Conservation (phyloP, 108 stramenopile species). For the Poteriospumella lacustris region DNA sequence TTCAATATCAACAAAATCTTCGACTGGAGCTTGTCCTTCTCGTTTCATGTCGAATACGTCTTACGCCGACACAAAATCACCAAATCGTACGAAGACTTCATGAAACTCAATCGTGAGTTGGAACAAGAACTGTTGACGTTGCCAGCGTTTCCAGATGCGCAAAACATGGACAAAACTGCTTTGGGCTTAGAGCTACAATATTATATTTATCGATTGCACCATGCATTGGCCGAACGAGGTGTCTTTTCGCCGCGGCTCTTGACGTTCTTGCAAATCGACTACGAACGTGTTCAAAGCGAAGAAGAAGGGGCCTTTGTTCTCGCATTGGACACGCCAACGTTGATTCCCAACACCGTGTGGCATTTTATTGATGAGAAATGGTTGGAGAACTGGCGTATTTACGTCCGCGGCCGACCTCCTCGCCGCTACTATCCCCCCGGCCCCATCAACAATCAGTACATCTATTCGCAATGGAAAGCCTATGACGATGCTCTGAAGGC, state of each 20-base stretch:
- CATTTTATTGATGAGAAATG: constrained; percentile 42
- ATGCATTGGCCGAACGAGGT: constrained; percentile 31
- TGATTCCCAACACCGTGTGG: constrained; percentile 36
- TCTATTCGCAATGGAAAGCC: not conserved
- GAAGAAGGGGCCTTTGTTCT: constrained; percentile 40
- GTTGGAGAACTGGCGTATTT: constrained; percentile 41
- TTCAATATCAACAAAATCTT: constrained; percentile 23
- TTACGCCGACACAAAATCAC: constrained; percentile 37
- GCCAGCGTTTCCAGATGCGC: constrained; percentile 32
- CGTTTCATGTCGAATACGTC: constrained; percentile 30
- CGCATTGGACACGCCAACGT: constrained; percentile 25
- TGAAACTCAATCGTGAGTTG: constrained; percentile 23
- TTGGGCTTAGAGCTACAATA: constrained; percentile 27
- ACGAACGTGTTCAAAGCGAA: constrained; percentile 40
- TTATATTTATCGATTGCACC: constrained; percentile 34
- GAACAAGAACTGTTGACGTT: constrained; percentile 25
- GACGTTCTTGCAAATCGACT: constrained; percentile 42
- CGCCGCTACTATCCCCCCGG: constrained; percentile 44
- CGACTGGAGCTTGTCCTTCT: not conserved
- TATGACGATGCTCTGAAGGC: too few species aligned
- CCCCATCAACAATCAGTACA: constrained; percentile 30
- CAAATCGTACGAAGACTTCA: constrained; percentile 24
- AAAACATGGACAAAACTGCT: constrained; percentile 26
- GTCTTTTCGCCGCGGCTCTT: constrained; percentile 38
- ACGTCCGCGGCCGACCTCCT: constrained; percentile 35